A percentile compares a stretch with the other conserved stretches of the same genome.
phyloP scores from a whole-genome alignment of 345 rosid species.

The Bruguiera sexangula region DNA sequence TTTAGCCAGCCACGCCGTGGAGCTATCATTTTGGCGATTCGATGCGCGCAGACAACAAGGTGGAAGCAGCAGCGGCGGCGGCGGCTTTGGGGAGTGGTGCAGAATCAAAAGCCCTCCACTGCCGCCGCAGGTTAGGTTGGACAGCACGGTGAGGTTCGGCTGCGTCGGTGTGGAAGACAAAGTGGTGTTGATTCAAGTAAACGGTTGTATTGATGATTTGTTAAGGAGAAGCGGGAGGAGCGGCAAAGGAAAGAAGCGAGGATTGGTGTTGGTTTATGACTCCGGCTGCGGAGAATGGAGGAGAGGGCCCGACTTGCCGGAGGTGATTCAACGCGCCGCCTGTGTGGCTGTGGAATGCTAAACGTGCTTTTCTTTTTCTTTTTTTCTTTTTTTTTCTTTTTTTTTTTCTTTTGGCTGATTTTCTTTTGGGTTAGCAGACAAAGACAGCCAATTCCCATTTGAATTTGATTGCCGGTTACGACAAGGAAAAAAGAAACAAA shows the following conservation, averaged over 20 bases:
- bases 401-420: not conserved
- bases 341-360: constrained; percentile 65
- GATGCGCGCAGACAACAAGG: constrained; percentile 45
- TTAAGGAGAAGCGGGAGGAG: constrained; percentile 72
- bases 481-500: constrained; percentile 10
- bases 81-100: constrained; percentile 70
- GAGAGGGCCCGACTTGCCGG: constrained; percentile 71
- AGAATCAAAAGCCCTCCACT: constrained; percentile 72
- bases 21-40: constrained; percentile 84
- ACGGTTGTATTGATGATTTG: constrained; percentile 76
- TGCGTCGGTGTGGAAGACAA: constrained; percentile 64
- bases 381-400: not conserved
- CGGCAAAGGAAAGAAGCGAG: constrained; percentile 50
- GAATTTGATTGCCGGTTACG: constrained; percentile 10
- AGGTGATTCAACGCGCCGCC: constrained; percentile 73
- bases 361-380: not conserved
- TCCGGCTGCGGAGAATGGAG: constrained; percentile 60
- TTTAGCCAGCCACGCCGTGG: constrained; percentile 81
- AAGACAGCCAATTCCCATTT: constrained; percentile 9
- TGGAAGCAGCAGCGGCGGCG: not conserved
- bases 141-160: constrained; percentile 71
- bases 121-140: constrained; percentile 64
- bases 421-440: constrained; percentile 21
- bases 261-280: constrained; percentile 66
- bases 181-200: constrained; percentile 73